A percentile compares a stretch with the other conserved stretches of the same genome.
Evolutionary conservation across 2,329 filamentous ascomycete species (phyloP).

Genomic region (Coniochaeta prunicola): DNA sequence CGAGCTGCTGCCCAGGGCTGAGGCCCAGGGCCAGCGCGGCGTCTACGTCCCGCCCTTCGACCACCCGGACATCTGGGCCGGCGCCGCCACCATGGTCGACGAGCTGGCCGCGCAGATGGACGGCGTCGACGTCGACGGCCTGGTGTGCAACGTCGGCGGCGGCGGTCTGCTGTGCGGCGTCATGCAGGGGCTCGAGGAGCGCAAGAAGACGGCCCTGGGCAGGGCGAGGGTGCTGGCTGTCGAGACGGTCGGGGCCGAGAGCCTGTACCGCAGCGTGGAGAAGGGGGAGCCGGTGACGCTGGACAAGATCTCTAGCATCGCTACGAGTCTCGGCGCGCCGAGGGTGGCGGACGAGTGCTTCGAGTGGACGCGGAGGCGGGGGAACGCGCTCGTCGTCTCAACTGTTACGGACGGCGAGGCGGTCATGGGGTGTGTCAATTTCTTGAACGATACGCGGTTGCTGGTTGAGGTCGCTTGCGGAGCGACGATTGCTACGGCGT

Average conservation of each 20-base stretch:
- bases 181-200: constrained; percentile 49
- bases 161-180: constrained; percentile 65
- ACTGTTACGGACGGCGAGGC: constrained; percentile 73
- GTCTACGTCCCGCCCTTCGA: constrained; percentile 64
- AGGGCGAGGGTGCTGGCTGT: constrained; percentile 53
- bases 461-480: constrained; percentile 83
- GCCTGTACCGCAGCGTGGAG: constrained; percentile 49
- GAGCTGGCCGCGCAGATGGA: constrained; percentile 29
- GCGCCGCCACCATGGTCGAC: constrained; percentile 49
- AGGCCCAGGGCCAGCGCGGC: constrained; percentile 5
- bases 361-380: constrained; percentile 46
- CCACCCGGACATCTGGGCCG: constrained; percentile 59
- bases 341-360: constrained; percentile 53
- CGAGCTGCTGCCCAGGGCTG: constrained; percentile 34
- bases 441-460: constrained; percentile 75
- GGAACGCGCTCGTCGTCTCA: constrained; percentile 38
- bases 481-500: constrained; percentile 65
- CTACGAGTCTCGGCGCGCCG: constrained; percentile 61
- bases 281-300: constrained; percentile 52
- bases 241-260: constrained; percentile 67
- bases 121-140: constrained; percentile 40
- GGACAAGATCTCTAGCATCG: constrained; percentile 61
- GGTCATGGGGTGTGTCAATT: constrained; percentile 64
- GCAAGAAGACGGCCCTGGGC: constrained; percentile 14
- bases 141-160: constrained; percentile 65